These are phyloP conservation scores for Aspergillus sp. DNA, from an alignment of 2,329 filamentous ascomycete genomes.

Conservation along the genomic window DNA sequence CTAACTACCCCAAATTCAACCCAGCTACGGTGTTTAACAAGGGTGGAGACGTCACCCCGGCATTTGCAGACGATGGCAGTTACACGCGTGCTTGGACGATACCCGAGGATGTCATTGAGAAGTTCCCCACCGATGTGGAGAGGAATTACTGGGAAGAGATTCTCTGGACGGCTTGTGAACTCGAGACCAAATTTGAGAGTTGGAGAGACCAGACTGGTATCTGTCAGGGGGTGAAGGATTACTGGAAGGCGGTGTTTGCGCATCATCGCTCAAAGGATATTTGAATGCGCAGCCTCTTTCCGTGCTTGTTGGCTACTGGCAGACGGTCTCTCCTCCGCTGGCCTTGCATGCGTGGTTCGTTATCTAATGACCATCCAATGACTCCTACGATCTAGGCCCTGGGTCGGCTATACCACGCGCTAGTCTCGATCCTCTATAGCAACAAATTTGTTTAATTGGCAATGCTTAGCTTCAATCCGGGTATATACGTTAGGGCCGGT, in stretches of 20 bases:
- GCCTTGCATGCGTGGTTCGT: no score
- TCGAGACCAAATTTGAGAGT: slow-evolving; percentile 24
- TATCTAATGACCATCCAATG: no score
- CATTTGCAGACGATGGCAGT: slow-evolving; percentile 23
- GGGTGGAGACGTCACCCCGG: slow-evolving; percentile 18
- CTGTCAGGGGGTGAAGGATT: slow-evolving; percentile 25
- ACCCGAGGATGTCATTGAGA: slow-evolving; percentile 19
- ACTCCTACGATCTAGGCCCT: no score
- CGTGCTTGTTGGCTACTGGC: background rate
- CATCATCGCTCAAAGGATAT: background rate
- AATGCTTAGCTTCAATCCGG: no score
- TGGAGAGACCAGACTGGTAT: slow-evolving; percentile 27
- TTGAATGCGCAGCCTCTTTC: background rate
- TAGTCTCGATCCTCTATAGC: no score
- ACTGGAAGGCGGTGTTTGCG: slow-evolving; percentile 29
- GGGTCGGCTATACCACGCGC: no score
- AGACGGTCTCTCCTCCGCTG: no score
- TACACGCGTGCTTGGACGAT: slow-evolving; percentile 27
- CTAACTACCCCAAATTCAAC: slow-evolving; percentile 35
- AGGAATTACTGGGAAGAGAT: slow-evolving; percentile 33
- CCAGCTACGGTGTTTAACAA: slow-evolving; percentile 29
- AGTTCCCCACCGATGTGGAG: slow-evolving; percentile 31
- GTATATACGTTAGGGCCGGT: no score
- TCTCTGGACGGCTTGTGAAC: slow-evolving; percentile 30
- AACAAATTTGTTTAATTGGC: no score